Base-by-base conservation (phyloP, 2,329 filamentous ascomycete species). In the Chrysoporthe deuterocubensis region DNA sequence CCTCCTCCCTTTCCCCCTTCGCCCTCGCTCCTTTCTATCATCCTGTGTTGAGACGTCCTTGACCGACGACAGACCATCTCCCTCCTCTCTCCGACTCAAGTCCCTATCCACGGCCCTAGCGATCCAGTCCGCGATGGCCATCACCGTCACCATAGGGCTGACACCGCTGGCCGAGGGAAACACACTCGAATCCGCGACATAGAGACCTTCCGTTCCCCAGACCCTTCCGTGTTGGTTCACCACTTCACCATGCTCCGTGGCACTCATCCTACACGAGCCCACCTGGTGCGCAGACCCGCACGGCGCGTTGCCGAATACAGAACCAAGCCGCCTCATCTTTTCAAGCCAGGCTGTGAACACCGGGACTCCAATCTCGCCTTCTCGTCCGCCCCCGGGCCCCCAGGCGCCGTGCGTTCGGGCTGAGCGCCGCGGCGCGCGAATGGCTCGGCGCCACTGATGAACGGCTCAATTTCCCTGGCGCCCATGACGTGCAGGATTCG, bases 271-370 rank as follows among this genome's bases (percentile, higher is more conserved):
- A 74, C 90, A 92, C 11, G 88, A 88, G 32, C 91, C 90, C 92
- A 94, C 94, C 80, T 94, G 92, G 78, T 95, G 92, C 21, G 92
- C 92, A n/a, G 88, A 91, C 42, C 83, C 79, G 73, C 88, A 92
- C n/a, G 80, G 76, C 32, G 83, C 81, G 42, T 83, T 80, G 0
- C 87, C 85, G 21, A 83, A 81, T 67, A 78, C 80, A 61, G 84
- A 84, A 50, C 84, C 83, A 26, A 87, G 79, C 46, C 74, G 75
- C 66, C 83, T 78, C 14, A 90, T 69, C 63, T 80, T 75, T 6
- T 76, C 75, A 2, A 92, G 78, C 91, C 91, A 94, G 8, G 81
- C 79, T 42, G 81, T 80, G 77, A 94, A 93, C 1, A 75, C 78
- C 1, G 83, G 77, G 72, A 92, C 87, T 48, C 85, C 87, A 72